phyloP scores from a whole-genome alignment of 306 rosid genomes.

The Ceratonia siliqua region DNA sequence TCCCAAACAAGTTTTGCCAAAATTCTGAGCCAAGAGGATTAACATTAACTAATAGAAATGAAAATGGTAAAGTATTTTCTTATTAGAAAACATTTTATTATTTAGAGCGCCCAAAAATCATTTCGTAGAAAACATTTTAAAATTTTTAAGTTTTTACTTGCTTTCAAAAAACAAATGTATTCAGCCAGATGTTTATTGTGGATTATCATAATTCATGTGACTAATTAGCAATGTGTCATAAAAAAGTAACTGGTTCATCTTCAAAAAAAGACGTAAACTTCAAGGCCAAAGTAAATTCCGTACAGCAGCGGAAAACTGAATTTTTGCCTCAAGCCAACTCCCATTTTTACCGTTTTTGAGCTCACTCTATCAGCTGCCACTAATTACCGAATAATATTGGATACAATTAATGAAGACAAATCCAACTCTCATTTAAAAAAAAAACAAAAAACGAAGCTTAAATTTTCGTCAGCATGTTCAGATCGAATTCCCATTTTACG shows the following conservation, averaged over 20 bases:
- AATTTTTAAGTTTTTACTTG: too few relatives aligned
- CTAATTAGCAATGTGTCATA: background rate
- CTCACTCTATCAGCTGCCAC: background rate
- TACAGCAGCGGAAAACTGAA: background rate
- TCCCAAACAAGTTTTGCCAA: background rate
- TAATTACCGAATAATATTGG: background rate
- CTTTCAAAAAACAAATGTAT: too few relatives aligned
- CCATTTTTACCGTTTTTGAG: background rate
- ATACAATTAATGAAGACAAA: background rate
- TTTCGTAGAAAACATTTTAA: too few relatives aligned
- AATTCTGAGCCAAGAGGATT: background rate
- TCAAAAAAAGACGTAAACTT: too few relatives aligned
- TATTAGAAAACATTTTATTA: too few relatives aligned
- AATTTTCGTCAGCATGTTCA: conserved; percentile 11
- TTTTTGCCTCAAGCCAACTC: background rate
- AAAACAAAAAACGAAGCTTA: background rate
- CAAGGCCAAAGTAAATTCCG: background rate
- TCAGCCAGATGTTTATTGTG: too few relatives aligned
- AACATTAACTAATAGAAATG: background rate
- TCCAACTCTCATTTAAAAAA: background rate
- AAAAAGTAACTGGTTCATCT: background rate
- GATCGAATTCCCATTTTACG: conserved; percentile 36
- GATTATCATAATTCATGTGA: background rate
- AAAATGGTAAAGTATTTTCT: background rate
- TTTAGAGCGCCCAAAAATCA: background rate